Conservation (phyloP, 768 basidiomycete species). For the Hygrocybe punicea region DNA sequence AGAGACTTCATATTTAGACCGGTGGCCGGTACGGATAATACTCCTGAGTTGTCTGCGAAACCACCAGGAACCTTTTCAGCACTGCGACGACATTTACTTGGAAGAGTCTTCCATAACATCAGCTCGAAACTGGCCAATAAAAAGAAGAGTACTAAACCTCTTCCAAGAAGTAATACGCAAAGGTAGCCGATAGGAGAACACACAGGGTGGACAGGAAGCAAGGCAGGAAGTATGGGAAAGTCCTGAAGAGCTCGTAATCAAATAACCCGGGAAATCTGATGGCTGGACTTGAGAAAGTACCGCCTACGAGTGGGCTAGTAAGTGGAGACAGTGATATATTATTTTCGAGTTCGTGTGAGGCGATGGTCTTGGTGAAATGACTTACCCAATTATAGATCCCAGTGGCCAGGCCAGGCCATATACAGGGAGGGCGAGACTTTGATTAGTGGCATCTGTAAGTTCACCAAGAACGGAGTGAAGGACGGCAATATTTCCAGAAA, state of each 20-base stretch:
- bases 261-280: conserved; percentile 45
- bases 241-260: conserved; percentile 40
- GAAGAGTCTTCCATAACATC: no score
- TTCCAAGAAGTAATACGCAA: conserved; percentile 47
- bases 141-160: no score
- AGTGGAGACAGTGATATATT: no score
- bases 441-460: conserved; percentile 57
- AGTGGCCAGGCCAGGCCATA: conserved; percentile 58
- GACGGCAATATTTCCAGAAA: conserved; percentile 59
- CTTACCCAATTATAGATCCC: conserved; percentile 54
- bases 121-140: no score
- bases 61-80: no score
- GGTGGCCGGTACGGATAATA: no score
- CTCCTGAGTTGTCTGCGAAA: no score
- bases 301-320: conserved; percentile 56
- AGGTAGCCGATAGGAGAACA: conserved; percentile 37
- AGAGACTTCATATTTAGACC: conserved; percentile 34
- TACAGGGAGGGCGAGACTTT: conserved; percentile 52
- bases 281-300: conserved; percentile 53
- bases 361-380: conserved; percentile 7
- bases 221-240: conserved; percentile 60
- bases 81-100: no score
- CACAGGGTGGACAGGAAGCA: conserved; percentile 45
- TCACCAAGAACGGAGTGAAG: conserved; percentile 60
- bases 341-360: no score